Conservation (phyloP, 306 rosid genomes). For the Quercus ilex region DNA sequence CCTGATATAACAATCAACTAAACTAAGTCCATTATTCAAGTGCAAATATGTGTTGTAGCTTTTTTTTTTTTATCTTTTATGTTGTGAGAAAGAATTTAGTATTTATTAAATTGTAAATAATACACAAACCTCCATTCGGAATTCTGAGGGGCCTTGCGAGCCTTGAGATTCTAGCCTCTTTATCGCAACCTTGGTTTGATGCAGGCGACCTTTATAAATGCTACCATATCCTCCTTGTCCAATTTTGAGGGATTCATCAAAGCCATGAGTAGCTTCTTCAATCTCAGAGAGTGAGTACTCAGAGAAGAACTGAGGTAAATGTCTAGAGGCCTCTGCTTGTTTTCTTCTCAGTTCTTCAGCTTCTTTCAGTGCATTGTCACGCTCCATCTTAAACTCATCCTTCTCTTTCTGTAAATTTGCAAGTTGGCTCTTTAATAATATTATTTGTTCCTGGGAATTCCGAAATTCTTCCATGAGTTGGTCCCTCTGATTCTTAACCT, state of each 20-base stretch:
- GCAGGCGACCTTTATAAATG: constrained; percentile 60
- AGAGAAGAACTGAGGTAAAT: constrained; percentile 44
- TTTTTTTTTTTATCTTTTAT: no score
- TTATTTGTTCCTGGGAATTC: constrained; percentile 45
- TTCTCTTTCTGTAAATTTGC: constrained; percentile 54
- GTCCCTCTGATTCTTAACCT: constrained; percentile 40
- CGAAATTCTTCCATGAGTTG: constrained; percentile 49
- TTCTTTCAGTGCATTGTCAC: constrained; percentile 57
- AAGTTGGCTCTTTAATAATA: constrained; percentile 53
- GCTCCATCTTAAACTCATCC: constrained; percentile 52
- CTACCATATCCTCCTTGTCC: constrained; percentile 97
- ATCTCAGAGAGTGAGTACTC: constrained; percentile 64
- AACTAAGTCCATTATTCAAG: neutral
- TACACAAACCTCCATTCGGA: constrained; percentile 47
- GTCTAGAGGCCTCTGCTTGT: constrained; percentile 49
- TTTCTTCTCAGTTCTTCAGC: constrained; percentile 60
- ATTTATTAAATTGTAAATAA: neutral
- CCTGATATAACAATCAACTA: constrained; percentile 25
- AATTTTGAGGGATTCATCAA: constrained; percentile 58
- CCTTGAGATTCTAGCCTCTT: constrained; percentile 52
- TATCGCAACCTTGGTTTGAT: constrained; percentile 81
- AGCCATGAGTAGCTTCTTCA: constrained; percentile 60
- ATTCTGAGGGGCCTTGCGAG: constrained; percentile 64
- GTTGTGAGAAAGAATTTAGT: neutral
- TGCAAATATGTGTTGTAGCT: neutral